Base-by-base conservation (phyloP, 495 filamentous ascomycete species). In the Thermothielavioides terrestris region DNA sequence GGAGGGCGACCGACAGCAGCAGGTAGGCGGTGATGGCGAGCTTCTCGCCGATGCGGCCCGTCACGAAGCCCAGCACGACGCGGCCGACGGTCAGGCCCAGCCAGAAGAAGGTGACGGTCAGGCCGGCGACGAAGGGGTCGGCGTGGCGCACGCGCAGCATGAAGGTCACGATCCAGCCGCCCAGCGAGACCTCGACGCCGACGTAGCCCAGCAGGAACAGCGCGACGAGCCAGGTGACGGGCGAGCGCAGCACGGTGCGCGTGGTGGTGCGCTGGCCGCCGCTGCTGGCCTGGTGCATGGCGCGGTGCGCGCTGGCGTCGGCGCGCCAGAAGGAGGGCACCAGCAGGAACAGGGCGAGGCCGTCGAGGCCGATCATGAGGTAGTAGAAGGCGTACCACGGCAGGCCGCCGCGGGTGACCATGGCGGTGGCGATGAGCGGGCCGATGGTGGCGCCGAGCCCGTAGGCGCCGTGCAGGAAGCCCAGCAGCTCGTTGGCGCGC, bases 101-200 rank as follows among this genome's bases (percentile, higher is more conserved):
- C 88, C 88, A 94, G 65, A 94, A 95, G 11, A 87, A 87, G 0
- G 85, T 80, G 11, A 81, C 88, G 14, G 87, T 84, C 57, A 90
- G 84, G 20, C 89, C 88, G 7, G 88, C 85, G 5, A 71, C 73
- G 27, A 81, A 80, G 3, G 82, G 80, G 34, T 83, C 75, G 4
- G 85, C 88, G 48, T 82, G 66, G 10, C 89, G 82, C 38, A 88
- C 84, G 22, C 69, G 76, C 52, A 92, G 82, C 66, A 94, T 78
- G 68, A 91, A 94, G 2, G 85, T 87, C 35, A 90, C 86, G 32
- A 94, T 82, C 89, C 88, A 95, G 14, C 89, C 85, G 26, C 88
- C 87, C 1, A 94, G 74, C 0, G 83, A 81, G 18, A 95, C 89
- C 51, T 95, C 89, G n/a, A 82, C 69, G 35, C 89, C 89, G 10